Evolutionary conservation across 2,329 filamentous ascomycete genomes (phyloP).

Genomic region (Aspergillus sclerotialis): DNA sequence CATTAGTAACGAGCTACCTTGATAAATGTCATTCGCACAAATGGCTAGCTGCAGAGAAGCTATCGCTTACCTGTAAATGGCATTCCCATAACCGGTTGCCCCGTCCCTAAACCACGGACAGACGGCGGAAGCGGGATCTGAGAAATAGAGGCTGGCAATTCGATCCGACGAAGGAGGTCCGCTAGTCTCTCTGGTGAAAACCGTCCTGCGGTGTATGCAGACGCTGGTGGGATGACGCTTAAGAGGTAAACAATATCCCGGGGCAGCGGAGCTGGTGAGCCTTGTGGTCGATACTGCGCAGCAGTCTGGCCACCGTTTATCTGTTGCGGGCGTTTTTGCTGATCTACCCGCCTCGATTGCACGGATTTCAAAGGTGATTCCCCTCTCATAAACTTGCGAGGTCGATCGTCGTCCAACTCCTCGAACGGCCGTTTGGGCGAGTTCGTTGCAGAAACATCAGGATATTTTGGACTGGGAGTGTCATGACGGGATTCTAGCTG

Average conservation of each 20-base stretch:
- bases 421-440: slow-evolving; percentile 58
- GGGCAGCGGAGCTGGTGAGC: slow-evolving; percentile 61
- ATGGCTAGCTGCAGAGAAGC: too few relatives aligned
- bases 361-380: slow-evolving; percentile 89
- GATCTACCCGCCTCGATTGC: slow-evolving; percentile 75
- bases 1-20: too few relatives aligned
- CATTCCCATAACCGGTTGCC: slow-evolving; percentile 14
- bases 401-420: slow-evolving; percentile 67
- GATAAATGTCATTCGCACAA: too few relatives aligned
- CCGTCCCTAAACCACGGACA: slow-evolving; percentile 21
- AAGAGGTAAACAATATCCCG: slow-evolving; percentile 58
- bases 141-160: slow-evolving; percentile 51
- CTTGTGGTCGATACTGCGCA: slow-evolving; percentile 44
- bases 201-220: slow-evolving; percentile 63
- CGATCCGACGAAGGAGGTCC: slow-evolving; percentile 61
- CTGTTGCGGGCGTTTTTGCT: slow-evolving; percentile 51
- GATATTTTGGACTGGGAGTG: slow-evolving; percentile 29
- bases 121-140: slow-evolving; percentile 32
- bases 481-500: slow-evolving; percentile 22
- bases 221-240: slow-evolving; percentile 66
- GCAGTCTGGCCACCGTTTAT: slow-evolving; percentile 20
- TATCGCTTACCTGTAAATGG: slow-evolving; percentile 29
- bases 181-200: slow-evolving; percentile 68
- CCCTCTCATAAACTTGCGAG: slow-evolving; percentile 80
- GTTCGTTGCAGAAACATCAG: slow-evolving; percentile 28